phyloP scores from a whole-genome alignment of 2,329 filamentous ascomycete species.

The Apiospora marii region DNA sequence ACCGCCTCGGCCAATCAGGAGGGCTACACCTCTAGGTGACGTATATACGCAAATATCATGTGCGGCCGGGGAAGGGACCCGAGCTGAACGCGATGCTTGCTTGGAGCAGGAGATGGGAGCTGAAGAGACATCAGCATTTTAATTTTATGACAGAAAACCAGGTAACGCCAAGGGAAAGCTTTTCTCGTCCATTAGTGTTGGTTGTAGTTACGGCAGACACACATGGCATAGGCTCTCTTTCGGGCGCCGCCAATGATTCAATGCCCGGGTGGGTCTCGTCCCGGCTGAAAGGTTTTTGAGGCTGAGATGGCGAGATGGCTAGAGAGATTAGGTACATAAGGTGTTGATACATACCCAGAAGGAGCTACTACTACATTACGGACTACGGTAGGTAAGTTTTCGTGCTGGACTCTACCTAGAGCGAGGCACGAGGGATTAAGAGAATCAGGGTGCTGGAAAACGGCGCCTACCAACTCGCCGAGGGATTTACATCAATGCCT shows the following conservation, averaged over 20 bases:
- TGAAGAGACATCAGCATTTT: background rate
- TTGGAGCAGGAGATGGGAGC: background rate
- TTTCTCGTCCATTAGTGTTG: background rate
- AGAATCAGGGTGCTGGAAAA: background rate
- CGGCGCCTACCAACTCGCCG: background rate
- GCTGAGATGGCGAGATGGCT: background rate
- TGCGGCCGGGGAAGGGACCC: background rate
- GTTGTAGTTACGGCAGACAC: background rate
- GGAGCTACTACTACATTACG: background rate
- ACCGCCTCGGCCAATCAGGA: background rate
- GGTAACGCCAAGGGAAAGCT: background rate
- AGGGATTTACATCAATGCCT: background rate
- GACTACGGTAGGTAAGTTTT: background rate
- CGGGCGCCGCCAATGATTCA: background rate
- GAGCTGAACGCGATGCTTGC: background rate
- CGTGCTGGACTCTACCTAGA: background rate
- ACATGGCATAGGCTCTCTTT: background rate
- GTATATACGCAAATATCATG: background rate
- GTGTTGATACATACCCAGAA: background rate
- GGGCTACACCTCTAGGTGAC: background rate
- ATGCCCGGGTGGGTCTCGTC: background rate
- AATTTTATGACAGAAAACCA: background rate
- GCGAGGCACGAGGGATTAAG: background rate
- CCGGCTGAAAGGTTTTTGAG: conserved; percentile 2
- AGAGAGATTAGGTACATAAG: background rate